Evolutionary conservation across 441 rosid species (phyloP), one percentile per base, ranked within the genome.

Genomic region (Cnidoscolus chayamansa): DNA sequence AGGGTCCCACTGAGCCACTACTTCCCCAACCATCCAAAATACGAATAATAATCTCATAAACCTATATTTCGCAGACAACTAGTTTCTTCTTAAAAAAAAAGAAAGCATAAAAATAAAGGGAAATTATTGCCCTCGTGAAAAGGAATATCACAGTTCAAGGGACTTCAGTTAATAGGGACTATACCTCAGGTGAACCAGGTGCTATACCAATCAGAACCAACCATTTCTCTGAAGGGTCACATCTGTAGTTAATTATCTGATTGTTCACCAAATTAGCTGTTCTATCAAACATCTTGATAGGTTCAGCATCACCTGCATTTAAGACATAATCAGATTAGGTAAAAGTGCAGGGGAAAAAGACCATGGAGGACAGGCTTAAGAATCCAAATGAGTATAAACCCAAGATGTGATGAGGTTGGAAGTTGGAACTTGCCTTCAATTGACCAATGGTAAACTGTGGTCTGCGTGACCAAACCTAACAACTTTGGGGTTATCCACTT

Each of bases 181-280:
- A 47, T 88, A 96, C 99, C 98, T 96, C 99, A 4, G 98, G 88
- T 72, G 98, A 84, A 67, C 99, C 99, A 71, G 97, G 99, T 70
- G 99, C 98, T 75, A 94, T 96, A 78, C 99, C 99, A 83, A 96
- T 84, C 86, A 96, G 84, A 74, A 96, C 98, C 84, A 96, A 73
- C 99, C 99, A 96, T 79, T 92, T 96, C 83, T 94, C 99, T n/a
- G 92, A 81, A 72, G 98, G 94, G 73, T 96, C 98, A 81, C 98
- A 94, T 79, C 84, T 84, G 68, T 94, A 96, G 86, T 94, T 96
- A 58, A 96, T 96, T 71, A 96, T 96, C 82, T 96, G 99, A 85
- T 94, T 96, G 89, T 86, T 94, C 54, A 70, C 75, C 84, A 96
- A 78, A 87, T 96, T 96, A 64, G 98, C 98, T 10, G 99, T 94